Base-by-base conservation (phyloP, 495 filamentous ascomycete genomes). In the Lichenothelia convexa region DNA sequence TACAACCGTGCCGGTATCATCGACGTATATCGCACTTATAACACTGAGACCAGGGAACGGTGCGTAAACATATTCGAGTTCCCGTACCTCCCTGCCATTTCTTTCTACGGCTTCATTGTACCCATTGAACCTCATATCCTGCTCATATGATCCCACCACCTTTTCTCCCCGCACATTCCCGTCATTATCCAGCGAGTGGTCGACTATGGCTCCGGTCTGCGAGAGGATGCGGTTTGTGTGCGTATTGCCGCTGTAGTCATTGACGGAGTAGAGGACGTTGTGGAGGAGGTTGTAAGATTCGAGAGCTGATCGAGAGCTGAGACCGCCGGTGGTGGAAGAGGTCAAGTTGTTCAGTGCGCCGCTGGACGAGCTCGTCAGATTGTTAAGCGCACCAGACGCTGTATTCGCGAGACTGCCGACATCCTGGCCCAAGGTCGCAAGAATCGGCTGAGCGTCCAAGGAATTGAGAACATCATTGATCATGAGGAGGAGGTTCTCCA, bases 381-480 rank as follows among this genome's bases (percentile, higher is more conserved):
- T 45, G 37, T 41, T 45, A 1, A 64, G 36, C 6, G 37, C 45
- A n/a, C 57, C 58, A 9, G 52, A 49, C 2, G 60, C 53, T 26
- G 52, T 54, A 44, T 65, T 62, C 32, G 65, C 51, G 36, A 71
- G 60, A 21, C 57, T 50, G 30, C 50, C 53, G 9, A 71, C 54
- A 20, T 55, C 54, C 33, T 63, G 47, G 9, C 66, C 64, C 2
- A 71, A 54, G 6, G 60, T 63, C 5, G 63, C 68, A 21, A 73
- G 48, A 36, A 71, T 57, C 22, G 68, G 68, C 45, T 73, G 71
- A 6, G 71, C 53, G 43, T 73, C 68, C 34, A 73, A 55, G n/a
- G 58, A 63, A 34, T 59, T 47, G 11, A 73, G 51, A 2, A 64
- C 58, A 39, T 64, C 59, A 38, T 55, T 54, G 13, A 73, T 56